phyloP scores from a whole-genome alignment of 1,284 basidiomycete genomes.

The Ceratobasidium sp. region DNA sequence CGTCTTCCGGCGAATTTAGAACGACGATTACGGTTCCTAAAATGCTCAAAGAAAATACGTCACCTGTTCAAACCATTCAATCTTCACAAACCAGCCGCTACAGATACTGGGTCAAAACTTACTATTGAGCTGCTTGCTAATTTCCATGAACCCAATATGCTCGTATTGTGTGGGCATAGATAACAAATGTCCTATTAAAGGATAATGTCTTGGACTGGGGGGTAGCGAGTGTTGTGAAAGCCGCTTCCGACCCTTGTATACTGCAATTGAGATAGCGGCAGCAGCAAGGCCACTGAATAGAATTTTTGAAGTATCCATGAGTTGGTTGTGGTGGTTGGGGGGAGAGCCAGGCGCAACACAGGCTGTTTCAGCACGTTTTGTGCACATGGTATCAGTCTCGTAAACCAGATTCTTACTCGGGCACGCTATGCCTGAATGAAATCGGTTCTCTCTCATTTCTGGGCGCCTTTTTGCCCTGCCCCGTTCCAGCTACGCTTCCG shows the following conservation, averaged over 20 bases:
- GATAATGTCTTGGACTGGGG: conserved; percentile 23
- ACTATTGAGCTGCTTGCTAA: conserved; percentile 18
- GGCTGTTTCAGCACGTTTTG: no score
- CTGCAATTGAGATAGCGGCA: background rate
- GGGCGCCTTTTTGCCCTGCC: no score
- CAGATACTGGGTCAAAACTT: background rate
- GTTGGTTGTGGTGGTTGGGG: no score
- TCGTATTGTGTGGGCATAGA: conserved; percentile 22
- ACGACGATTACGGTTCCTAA: conserved; percentile 57
- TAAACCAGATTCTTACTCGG: no score
- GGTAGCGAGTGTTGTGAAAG: background rate
- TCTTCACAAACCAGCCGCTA: background rate
- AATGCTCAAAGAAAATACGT: conserved; percentile 57
- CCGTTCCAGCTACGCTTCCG: no score
- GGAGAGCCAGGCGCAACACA: no score
- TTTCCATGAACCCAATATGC: conserved; percentile 26
- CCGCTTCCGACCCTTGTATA: no score
- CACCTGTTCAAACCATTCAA: background rate
- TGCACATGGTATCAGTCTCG: no score
- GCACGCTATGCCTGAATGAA: no score
- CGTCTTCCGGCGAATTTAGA: conserved; percentile 56
- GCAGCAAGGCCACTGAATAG: no score
- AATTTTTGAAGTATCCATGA: no score
- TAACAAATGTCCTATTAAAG: conserved; percentile 35
- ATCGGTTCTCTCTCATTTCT: no score